phyloP scores from a whole-genome alignment of 768 basidiomycete genomes.

The Rhodosporidiobolus sp. region DNA sequence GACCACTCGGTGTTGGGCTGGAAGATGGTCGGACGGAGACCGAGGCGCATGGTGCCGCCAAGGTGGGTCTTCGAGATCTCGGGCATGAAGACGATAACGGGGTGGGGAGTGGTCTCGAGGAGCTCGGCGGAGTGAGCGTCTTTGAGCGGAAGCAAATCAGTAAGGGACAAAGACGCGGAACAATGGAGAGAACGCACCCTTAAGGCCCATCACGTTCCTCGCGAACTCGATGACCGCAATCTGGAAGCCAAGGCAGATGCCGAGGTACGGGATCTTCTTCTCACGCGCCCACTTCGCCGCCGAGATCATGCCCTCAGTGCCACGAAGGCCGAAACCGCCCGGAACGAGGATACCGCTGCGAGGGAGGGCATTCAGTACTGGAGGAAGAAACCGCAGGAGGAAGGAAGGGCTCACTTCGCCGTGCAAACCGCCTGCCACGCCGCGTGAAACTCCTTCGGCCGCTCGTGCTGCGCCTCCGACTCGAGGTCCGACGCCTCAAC shows the following conservation, averaged over 20 bases:
- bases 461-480: constrained; percentile 67
- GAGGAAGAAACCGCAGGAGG: background rate
- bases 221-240: constrained; percentile 95
- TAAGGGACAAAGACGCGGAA: background rate
- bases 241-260: constrained; percentile 97
- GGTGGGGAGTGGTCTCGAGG: constrained; percentile 51
- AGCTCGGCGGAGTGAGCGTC: constrained; percentile 88
- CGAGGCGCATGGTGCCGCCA: constrained; percentile 99
- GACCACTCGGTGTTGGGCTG: constrained; percentile 70
- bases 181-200: constrained; percentile 53
- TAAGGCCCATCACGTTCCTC: constrained; percentile 69
- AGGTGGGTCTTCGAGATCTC: constrained; percentile 97
- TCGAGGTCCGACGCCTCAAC: constrained; percentile 93
- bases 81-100: constrained; percentile 94
- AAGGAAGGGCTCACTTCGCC: constrained; percentile 62
- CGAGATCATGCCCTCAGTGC: constrained; percentile 94
- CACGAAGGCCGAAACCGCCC: constrained; percentile 89
- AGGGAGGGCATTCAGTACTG: background rate
- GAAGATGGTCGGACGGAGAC: constrained; percentile 92
- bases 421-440: constrained; percentile 90
- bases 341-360: constrained; percentile 90
- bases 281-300: constrained; percentile 98
- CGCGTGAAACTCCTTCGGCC: constrained; percentile 87
- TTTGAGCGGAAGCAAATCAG: constrained; percentile 43
- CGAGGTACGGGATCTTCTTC: constrained; percentile 89